Conservation (phyloP, 257 asterid genomes). For the Striga asiatica region DNA sequence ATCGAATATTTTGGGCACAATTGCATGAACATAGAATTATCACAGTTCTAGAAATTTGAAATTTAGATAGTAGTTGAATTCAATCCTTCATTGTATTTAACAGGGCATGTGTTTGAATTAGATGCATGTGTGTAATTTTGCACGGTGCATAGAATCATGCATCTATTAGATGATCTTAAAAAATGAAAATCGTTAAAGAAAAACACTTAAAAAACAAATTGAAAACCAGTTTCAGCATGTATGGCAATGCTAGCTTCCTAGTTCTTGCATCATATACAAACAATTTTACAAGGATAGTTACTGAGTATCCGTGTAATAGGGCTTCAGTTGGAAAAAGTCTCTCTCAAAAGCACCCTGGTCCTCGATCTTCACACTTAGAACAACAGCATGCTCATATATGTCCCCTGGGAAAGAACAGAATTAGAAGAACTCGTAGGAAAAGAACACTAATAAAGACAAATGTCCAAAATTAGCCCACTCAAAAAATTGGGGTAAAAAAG, state of each 20-base stretch:
- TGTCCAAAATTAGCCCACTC: not conserved
- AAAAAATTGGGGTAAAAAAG: slow-evolving; percentile 1
- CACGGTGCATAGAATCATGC: not conserved
- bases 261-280: not conserved
- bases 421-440: not conserved
- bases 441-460: not conserved
- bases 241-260: not conserved
- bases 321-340: slow-evolving; percentile 87
- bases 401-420: slow-evolving; percentile 46
- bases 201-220: not conserved
- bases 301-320: slow-evolving; percentile 91
- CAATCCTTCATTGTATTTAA: too few species aligned
- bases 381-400: slow-evolving; percentile 88
- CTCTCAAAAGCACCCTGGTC: slow-evolving; percentile 94
- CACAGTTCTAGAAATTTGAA: not conserved
- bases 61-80: not conserved
- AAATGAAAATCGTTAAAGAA: not conserved
- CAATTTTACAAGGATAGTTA: slow-evolving; percentile 19
- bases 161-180: not conserved
- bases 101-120: not conserved
- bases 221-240: not conserved
- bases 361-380: slow-evolving; percentile 74
- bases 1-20: not conserved
- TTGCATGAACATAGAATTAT: not conserved
- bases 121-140: not conserved